phyloP scores from a whole-genome alignment of 176 grass and related monocot species.

The Luzula sylvatica region DNA sequence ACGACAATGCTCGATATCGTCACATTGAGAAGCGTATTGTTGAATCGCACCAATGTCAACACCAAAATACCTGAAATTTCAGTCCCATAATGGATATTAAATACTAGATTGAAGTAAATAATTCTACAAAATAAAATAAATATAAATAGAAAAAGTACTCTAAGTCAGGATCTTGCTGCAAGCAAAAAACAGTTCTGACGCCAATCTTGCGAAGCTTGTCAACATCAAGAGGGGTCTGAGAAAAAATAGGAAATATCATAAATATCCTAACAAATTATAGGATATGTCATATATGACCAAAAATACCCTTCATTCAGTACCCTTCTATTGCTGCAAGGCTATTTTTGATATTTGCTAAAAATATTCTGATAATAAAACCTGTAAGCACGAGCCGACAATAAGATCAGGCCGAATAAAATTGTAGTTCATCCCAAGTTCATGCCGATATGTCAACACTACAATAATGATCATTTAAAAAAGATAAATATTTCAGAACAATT shows the following conservation, averaged over 20 bases:
- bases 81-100: too few relatives aligned
- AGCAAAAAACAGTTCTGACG: conserved; percentile 92
- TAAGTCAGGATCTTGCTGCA: conserved; percentile 90
- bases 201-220: conserved; percentile 83
- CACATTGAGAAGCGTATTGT: conserved; percentile 56
- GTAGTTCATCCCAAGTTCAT: conserved; percentile 98
- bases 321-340: too few relatives aligned
- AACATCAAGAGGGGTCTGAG: conserved; percentile 71
- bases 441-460: conserved; percentile 79
- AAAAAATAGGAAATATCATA: too few relatives aligned
- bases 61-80: conserved; percentile 64
- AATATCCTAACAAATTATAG: too few relatives aligned
- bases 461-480: conserved; percentile 1
- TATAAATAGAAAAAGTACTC: conserved; percentile 64
- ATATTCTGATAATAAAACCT: conserved; percentile 42
- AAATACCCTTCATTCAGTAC: too few relatives aligned
- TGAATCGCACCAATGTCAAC: conserved; percentile 75
- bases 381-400: conserved; percentile 95
- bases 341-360: too few relatives aligned
- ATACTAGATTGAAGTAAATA: too few relatives aligned
- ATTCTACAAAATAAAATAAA: too few relatives aligned
- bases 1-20: conserved; percentile 74
- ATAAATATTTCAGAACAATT: conserved; percentile 11
- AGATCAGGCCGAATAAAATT: conserved; percentile 81
- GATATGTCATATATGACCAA: too few relatives aligned